Conservation (phyloP, 2,329 filamentous ascomycete genomes). For the Zasmidium angulare region DNA sequence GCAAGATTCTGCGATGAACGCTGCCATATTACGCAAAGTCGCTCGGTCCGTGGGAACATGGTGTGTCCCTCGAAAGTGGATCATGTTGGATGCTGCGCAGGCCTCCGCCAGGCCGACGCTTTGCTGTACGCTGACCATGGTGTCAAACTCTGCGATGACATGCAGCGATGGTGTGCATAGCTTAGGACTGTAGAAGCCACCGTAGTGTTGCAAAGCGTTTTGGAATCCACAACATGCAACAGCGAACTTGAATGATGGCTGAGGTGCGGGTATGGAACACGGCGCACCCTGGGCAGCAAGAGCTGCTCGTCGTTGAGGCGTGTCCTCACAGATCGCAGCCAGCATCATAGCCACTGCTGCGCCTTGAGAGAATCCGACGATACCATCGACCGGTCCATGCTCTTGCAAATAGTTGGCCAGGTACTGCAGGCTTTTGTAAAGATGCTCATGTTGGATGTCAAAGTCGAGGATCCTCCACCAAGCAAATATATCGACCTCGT, state of each 20-base stretch:
- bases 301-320: slow-evolving; percentile 13
- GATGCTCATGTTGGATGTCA: slow-evolving; percentile 18
- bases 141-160: slow-evolving; percentile 18
- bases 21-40: slow-evolving; percentile 15
- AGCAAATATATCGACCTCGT: slow-evolving; percentile 17
- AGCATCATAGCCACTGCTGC: slow-evolving; percentile 30
- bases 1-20: slow-evolving; percentile 15
- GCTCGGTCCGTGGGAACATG: slow-evolving; percentile 15
- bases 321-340: slow-evolving; percentile 18
- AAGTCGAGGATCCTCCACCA: slow-evolving; percentile 21
- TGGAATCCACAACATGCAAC: slow-evolving; percentile 20
- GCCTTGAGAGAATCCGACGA: slow-evolving; percentile 21
- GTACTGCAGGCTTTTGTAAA: slow-evolving; percentile 19
- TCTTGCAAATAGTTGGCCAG: slow-evolving; percentile 19
- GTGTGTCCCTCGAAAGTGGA: slow-evolving; percentile 18
- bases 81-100: slow-evolving; percentile 11
- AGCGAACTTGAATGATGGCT: slow-evolving; percentile 23
- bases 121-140: slow-evolving; percentile 19
- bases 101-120: slow-evolving; percentile 11
- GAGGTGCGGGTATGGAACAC: slow-evolving; percentile 18
- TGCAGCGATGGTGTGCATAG: slow-evolving; percentile 18
- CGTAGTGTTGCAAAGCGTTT: slow-evolving; percentile 18
- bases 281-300: slow-evolving; percentile 16
- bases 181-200: slow-evolving; percentile 21
- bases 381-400: slow-evolving; percentile 18